phyloP scores from a whole-genome alignment of 2,329 filamentous ascomycete genomes.

The Dryadomyces sulphureus region DNA sequence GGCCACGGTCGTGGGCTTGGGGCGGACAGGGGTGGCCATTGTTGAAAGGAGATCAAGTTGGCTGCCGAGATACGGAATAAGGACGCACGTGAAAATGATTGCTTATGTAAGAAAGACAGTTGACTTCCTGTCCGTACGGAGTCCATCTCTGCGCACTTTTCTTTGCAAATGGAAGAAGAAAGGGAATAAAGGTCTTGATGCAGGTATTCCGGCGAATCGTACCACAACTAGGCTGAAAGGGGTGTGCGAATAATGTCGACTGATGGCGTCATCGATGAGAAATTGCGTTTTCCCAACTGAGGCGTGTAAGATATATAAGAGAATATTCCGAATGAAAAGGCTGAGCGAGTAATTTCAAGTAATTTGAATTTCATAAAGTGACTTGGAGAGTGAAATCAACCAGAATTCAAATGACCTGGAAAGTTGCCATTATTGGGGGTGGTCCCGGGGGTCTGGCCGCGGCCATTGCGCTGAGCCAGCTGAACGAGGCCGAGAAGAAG shows the following conservation, averaged over 20 bases:
- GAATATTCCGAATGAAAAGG: neutral
- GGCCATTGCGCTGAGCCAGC: conserved; percentile 6
- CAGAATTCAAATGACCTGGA: neutral
- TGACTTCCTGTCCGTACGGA: too few relatives aligned
- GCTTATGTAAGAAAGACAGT: too few relatives aligned
- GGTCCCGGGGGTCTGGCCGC: conserved; percentile 10
- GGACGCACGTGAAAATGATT: too few relatives aligned
- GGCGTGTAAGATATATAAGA: too few relatives aligned
- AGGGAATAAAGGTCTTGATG: too few relatives aligned
- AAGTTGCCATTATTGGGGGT: conserved; percentile 11
- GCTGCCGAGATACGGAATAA: neutral
- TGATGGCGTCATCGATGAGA: neutral
- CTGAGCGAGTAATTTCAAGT: neutral
- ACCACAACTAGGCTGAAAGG: too few relatives aligned
- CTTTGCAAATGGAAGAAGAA: too few relatives aligned
- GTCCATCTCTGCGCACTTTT: too few relatives aligned
- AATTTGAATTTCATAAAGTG: neutral
- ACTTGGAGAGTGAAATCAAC: too few relatives aligned
- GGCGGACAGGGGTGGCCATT: neutral
- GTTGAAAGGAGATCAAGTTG: neutral
- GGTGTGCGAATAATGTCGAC: neutral
- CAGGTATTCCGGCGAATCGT: too few relatives aligned
- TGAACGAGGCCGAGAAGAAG: conserved; percentile 12
- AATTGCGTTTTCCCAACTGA: too few relatives aligned
- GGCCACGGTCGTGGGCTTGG: conserved; percentile 4